Base-by-base conservation (phyloP, 108 stramenopile genomes). In the Bacterosira constricta region DNA sequence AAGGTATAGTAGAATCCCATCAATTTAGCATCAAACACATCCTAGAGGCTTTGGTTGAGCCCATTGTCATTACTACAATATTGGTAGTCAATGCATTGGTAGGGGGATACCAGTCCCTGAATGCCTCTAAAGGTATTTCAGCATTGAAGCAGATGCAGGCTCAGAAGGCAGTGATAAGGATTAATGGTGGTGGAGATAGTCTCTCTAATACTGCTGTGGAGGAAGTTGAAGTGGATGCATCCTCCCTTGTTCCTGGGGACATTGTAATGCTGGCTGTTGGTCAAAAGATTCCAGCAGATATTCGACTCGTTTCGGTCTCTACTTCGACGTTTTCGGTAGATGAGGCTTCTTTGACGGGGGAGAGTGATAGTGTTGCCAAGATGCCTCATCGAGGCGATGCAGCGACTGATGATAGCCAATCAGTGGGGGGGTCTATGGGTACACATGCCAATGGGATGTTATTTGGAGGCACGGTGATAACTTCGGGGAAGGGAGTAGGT, bases 21-120 rank as follows among this genome's bases (percentile, higher is more conserved):
- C 29, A 42, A 31, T 94, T 50, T 87, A 83, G 91, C 83, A 83
- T 74, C 63, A 67, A 41, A 51, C 63, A 45, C 67, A 79, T 70
- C 80, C 83, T 41, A 85, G 91, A 78, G 51, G 78, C 55, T 58
- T 86, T 91, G 63, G 87, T 97, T 41, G 99, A 99, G 82, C 99
- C 99, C n/a, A 42, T 90, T 10, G 96, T 98, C 51, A 99, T 99
- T 71, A 51, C 97, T 2, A 71, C 90, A 25, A 98, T 99, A 69
- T 83, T 99, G 34, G 77, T 98, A 7, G 54, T 98, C 44, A 99
- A 99, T 83, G 99, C 99, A 7, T 82, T 93, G 30, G 97, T 99
- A 3, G 99, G 98, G 27, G 96, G 98, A 0, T 96, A 90, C 91
- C 98, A 98, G 82, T 83, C 85, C 3, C 73, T 99, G 66, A 91